These are phyloP conservation scores for Cunninghamia lanceolata DNA, from an alignment of 75 land plant species.

Conservation along the genomic window DNA sequence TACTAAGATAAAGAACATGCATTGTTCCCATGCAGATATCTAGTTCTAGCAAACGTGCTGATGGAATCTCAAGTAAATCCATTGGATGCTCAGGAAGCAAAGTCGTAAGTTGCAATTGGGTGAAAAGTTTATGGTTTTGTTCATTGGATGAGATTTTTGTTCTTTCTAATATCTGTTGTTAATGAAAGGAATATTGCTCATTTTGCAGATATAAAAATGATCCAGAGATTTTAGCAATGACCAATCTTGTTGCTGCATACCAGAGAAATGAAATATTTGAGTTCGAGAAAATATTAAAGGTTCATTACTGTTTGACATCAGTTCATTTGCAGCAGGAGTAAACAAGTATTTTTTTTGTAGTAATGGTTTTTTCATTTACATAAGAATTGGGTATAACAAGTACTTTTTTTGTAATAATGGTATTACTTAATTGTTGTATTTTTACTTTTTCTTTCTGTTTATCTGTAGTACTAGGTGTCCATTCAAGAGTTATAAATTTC, in stretches of 20 bases:
- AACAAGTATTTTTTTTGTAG: background rate
- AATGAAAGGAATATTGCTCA: background rate
- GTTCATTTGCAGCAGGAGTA: background rate
- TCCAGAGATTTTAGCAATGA: slow-evolving; percentile 97
- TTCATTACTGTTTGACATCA: slow-evolving; percentile 9
- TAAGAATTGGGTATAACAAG: background rate
- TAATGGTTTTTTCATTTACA: background rate
- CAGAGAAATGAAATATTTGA: slow-evolving; percentile 96
- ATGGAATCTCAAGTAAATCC: slow-evolving; percentile 99
- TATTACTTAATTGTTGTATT: too few species aligned
- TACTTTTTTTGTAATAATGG: too few species aligned
- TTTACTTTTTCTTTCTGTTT: too few species aligned
- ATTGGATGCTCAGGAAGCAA: slow-evolving; percentile 98
- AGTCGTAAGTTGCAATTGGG: slow-evolving; percentile 64
- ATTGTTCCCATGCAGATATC: slow-evolving; percentile 47
- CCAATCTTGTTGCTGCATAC: slow-evolving; percentile 94
- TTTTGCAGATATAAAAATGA: slow-evolving; percentile 91
- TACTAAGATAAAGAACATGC: background rate
- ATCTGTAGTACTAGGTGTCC: too few species aligned
- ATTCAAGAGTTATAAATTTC: too few species aligned
- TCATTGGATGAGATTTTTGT: background rate
- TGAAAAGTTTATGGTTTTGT: background rate
- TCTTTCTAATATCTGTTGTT: background rate
- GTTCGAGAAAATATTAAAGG: slow-evolving; percentile 98
- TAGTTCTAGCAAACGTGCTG: slow-evolving; percentile 97